These are phyloP conservation scores for Aureobasidium sp. DNA, from an alignment of 2,329 filamentous ascomycete species.

Conservation along the genomic window DNA sequence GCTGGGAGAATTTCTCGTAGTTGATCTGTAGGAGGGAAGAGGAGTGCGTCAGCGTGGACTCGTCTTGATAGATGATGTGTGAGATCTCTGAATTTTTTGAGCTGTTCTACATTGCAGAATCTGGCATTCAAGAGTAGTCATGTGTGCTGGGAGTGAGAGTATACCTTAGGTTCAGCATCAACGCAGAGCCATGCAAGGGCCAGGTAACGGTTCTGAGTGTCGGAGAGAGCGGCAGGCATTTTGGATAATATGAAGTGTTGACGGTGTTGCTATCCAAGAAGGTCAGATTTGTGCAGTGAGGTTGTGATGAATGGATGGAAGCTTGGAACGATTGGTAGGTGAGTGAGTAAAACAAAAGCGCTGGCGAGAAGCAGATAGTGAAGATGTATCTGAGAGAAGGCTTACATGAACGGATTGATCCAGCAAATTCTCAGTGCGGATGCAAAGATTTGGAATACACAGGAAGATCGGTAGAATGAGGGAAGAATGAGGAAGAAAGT, in stretches of 20 bases:
- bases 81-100: background rate
- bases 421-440: background rate
- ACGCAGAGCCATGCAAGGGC: constrained; percentile 29
- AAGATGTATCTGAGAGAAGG: background rate
- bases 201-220: constrained; percentile 20
- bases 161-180: constrained; percentile 26
- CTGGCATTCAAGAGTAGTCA: too few species aligned
- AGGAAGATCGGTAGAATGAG: background rate
- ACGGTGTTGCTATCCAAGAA: background rate
- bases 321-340: background rate
- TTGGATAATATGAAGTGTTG: background rate
- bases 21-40: constrained; percentile 24
- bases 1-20: constrained; percentile 26
- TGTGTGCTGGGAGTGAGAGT: background rate
- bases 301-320: background rate
- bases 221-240: constrained; percentile 2
- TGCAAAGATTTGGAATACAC: background rate
- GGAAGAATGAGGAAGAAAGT: background rate
- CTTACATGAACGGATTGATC: background rate
- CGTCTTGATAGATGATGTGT: background rate
- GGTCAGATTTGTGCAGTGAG: background rate
- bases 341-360: background rate
- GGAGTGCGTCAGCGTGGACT: background rate
- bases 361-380: background rate
- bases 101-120: background rate